Base-by-base conservation (phyloP, 2,329 filamentous ascomycete species). In the Raffaelea arxii region DNA sequence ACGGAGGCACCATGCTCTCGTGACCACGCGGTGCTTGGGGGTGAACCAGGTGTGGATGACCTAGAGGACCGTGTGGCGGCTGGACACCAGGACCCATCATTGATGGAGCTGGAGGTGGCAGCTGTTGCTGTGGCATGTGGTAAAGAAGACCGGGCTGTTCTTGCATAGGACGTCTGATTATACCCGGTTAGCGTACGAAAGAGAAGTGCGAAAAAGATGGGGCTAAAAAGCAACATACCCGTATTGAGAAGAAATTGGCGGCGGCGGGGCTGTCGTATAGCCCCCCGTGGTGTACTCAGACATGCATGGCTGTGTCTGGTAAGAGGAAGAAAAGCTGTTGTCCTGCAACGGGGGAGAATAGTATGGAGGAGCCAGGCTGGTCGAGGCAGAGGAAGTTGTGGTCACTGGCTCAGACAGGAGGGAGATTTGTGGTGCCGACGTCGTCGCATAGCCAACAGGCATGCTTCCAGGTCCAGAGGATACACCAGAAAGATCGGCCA, bases 401-500 rank as follows among this genome's bases (percentile, higher is more conserved):
- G 67, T 66, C 1, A 68, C 62, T 2, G 74, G 66, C 52, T 78
- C 72, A 19, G 71, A 60, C 21, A 78, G 63, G 4, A 78, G 62
- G 4, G 73, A 69, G 32, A 77, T 71, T 12, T 72, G 65, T 6
- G 71, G 59, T 1, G 71, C 59, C 1, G 73, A 65, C 3, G 71
- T 67, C 3, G 73, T 71, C 2, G 73, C 70, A 60, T 78, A 78
- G 45, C 74, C 59, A 19, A 72, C 66, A 3, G 49, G 46, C 46
- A 77, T 62, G 46, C 61, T 16, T 16, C 45, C 66, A 30, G 65
- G 16, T 5, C 16, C 59, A 4, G 62, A 59, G 49, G 52, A 67
- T 2, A 59, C 59, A 9, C 59, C 60, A 51, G 55, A 66, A 57
- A 62, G 63, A 54, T 67, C 71, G 58, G 62, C 63, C 60, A 64